Evolutionary conservation across 345 rosid genomes (phyloP).

Genomic region (Trapa incisa): DNA sequence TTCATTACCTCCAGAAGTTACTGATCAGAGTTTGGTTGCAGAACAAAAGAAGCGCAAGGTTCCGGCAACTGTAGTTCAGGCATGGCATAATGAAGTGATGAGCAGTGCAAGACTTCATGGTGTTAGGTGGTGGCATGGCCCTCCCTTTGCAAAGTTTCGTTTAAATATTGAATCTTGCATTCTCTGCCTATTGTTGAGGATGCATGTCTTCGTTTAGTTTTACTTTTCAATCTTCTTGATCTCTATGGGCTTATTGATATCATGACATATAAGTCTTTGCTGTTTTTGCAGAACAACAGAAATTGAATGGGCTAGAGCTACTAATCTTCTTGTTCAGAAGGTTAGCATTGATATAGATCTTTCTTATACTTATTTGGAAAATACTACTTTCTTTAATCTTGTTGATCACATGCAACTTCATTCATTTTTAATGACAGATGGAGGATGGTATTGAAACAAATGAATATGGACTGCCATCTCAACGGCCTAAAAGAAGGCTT

Average conservation of each 20-base stretch:
- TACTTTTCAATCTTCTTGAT: neutral
- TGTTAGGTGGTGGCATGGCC: slow-evolving; percentile 42
- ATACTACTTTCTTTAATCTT: neutral
- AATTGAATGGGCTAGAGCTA: slow-evolving; percentile 51
- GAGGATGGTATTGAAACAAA: slow-evolving; percentile 38
- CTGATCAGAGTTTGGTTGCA: slow-evolving; percentile 18
- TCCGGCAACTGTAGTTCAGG: slow-evolving; percentile 31
- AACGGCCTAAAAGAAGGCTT: slow-evolving; percentile 68
- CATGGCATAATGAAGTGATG: slow-evolving; percentile 59
- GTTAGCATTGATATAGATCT: slow-evolving; percentile 23
- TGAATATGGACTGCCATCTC: slow-evolving; percentile 32
- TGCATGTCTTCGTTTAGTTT: neutral
- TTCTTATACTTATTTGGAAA: neutral
- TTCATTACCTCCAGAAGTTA: slow-evolving; percentile 23
- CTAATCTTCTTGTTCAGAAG: slow-evolving; percentile 58
- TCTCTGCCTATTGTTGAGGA: neutral
- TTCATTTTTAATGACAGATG: slow-evolving; percentile 31
- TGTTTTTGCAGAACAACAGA: slow-evolving; percentile 50
- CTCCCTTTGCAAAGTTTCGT: neutral
- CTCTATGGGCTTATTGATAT: neutral
- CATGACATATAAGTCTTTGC: slow-evolving; percentile 3
- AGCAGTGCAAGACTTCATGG: slow-evolving; percentile 36
- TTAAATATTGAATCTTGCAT: neutral
- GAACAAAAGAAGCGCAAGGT: slow-evolving; percentile 62
- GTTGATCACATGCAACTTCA: no score